Evolutionary conservation across 2,329 filamentous ascomycete species (phyloP).

Genomic region (Dactylellina haptotyla): DNA sequence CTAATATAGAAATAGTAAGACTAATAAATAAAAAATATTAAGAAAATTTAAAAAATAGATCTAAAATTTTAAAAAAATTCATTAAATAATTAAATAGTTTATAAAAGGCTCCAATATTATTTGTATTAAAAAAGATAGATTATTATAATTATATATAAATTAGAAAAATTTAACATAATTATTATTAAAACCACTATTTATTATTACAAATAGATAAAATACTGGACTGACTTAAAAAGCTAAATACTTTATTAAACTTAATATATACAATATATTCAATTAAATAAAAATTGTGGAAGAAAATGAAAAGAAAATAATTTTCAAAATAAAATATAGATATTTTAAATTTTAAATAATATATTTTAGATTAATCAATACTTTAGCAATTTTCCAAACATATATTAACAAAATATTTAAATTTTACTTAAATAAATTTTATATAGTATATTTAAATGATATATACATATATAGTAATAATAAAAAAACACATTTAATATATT

Average conservation of each 20-base stretch:
- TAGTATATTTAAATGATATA: background rate
- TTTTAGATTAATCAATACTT: background rate
- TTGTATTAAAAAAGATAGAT: background rate
- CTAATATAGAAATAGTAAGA: too few species aligned
- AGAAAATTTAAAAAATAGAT: background rate
- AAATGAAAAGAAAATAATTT: background rate
- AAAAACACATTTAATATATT: background rate
- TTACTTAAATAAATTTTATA: background rate
- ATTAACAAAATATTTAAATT: background rate
- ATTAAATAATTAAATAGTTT: background rate
- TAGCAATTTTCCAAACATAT: background rate
- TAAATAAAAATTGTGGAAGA: background rate
- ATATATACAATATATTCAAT: background rate
- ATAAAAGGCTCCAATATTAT: too few species aligned
- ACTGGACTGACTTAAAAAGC: background rate
- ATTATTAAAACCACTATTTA: too few species aligned
- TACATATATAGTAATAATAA: background rate
- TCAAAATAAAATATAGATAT: too few species aligned
- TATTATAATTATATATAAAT: background rate
- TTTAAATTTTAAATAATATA: background rate
- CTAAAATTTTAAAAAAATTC: background rate
- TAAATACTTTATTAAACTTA: too few species aligned
- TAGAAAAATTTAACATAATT: background rate
- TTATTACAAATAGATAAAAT: background rate
- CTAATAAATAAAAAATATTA: too few species aligned